A percentile compares a stretch with the other conserved stretches of the same genome.
These are phyloP conservation scores for Saturnispora zaruensis DNA, from an alignment of 805 yeast species.

Conservation along the genomic window DNA sequence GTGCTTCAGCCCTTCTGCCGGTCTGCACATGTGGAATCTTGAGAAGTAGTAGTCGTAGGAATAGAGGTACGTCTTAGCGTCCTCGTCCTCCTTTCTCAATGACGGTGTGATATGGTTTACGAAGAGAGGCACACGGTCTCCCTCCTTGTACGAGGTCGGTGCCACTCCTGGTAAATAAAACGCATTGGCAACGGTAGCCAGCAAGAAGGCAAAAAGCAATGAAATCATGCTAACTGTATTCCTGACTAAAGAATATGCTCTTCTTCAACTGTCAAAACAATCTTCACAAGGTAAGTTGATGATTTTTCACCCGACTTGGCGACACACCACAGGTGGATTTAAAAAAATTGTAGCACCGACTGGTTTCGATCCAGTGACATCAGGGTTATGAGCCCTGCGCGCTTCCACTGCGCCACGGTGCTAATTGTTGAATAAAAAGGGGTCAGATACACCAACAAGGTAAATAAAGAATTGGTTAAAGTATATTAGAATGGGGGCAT, in stretches of 20 bases:
- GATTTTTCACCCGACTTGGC: not conserved
- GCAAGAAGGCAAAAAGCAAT: not conserved
- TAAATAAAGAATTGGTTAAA: too few species aligned
- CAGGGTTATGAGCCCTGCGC: conserved; percentile 99
- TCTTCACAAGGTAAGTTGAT: not conserved
- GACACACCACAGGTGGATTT: conserved; percentile 7
- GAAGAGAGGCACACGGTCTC: conserved; percentile 63
- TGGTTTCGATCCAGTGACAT: conserved; percentile 96
- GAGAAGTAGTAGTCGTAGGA: conserved; percentile 80
- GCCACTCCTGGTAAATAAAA: conserved; percentile 96
- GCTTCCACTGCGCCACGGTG: conserved; percentile 99
- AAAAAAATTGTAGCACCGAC: conserved; percentile 66
- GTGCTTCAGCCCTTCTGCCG: conserved; percentile 53
- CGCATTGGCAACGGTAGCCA: conserved; percentile 11
- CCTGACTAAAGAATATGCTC: not conserved
- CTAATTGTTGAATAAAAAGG: conserved; percentile 34
- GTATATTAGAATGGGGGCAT: too few species aligned
- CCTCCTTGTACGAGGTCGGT: conserved; percentile 75
- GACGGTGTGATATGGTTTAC: conserved; percentile 92
- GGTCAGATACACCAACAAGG: too few species aligned
- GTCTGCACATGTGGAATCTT: conserved; percentile 76
- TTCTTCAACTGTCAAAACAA: not conserved
- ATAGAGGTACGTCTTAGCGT: conserved; percentile 49
- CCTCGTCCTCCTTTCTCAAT: conserved; percentile 33
- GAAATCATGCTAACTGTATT: not conserved